phyloP scores from a whole-genome alignment of 192 early-diverging fungal species.

The Gaertneriomyces semiglobifer region DNA sequence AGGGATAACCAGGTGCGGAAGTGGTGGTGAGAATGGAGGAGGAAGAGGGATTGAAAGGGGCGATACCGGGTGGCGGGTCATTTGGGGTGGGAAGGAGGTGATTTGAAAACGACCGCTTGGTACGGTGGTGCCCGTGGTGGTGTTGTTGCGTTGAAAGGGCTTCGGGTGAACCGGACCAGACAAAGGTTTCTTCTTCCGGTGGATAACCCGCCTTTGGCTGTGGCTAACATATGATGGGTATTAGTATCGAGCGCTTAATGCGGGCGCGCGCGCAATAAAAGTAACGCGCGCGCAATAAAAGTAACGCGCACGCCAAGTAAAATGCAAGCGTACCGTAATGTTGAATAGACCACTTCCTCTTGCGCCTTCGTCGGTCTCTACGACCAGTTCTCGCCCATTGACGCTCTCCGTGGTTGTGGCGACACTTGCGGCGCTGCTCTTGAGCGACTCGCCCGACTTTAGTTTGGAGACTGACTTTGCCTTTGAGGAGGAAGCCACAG shows the following conservation, averaged over 20 bases:
- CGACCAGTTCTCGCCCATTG: conserved; percentile 18
- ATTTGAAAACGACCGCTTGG: conserved; percentile 10
- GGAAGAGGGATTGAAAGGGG: conserved; percentile 1
- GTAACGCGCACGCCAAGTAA: too few relatives aligned
- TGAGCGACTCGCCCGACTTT: neutral
- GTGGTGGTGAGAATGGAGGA: too few relatives aligned
- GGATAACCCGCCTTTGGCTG: too few relatives aligned
- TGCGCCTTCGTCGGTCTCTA: conserved; percentile 17
- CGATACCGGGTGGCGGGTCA: conserved; percentile 10
- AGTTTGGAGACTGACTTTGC: too few relatives aligned
- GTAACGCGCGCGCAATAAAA: too few relatives aligned
- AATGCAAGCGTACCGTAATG: neutral
- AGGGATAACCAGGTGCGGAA: too few relatives aligned
- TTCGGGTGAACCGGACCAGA: conserved; percentile 25
- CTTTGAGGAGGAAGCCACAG: too few relatives aligned
- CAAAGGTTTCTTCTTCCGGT: conserved; percentile 16
- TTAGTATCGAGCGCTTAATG: too few relatives aligned
- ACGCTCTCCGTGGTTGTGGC: conserved; percentile 2
- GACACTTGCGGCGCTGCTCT: neutral
- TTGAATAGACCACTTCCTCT: conserved; percentile 13
- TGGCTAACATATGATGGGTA: too few relatives aligned
- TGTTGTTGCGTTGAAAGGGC: neutral
- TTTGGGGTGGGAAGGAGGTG: conserved; percentile 17
- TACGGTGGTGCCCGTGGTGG: neutral
- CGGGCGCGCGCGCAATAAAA: too few relatives aligned